Percentiles rank a stretch among this genome's conserved stretches.
These are phyloP conservation scores for Mycena latifolia DNA, from an alignment of 768 basidiomycete genomes.

Conservation along the genomic window DNA sequence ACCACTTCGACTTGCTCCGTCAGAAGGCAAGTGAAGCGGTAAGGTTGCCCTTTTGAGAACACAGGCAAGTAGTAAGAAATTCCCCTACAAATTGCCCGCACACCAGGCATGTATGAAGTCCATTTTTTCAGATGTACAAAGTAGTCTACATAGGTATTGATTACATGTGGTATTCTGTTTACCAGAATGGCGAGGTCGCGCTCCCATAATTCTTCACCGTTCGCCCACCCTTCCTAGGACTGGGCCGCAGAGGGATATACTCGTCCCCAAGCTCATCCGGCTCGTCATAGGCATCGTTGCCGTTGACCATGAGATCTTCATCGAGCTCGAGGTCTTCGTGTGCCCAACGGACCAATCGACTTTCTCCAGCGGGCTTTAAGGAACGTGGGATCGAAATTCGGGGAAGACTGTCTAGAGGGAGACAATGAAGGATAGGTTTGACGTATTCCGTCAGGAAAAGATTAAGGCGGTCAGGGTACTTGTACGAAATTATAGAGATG, in stretches of 20 bases:
- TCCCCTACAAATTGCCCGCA: no score
- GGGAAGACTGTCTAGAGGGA: slow-evolving; percentile 16
- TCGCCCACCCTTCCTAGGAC: slow-evolving; percentile 37
- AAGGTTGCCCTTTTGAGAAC: no score
- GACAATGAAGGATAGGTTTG: slow-evolving; percentile 13
- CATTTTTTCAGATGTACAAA: no score
- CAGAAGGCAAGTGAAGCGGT: no score
- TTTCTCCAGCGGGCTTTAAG: slow-evolving; percentile 45
- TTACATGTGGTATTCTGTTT: not conserved
- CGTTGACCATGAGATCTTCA: slow-evolving; percentile 61
- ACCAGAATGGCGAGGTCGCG: slow-evolving; percentile 34
- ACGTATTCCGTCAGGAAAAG: slow-evolving; percentile 13
- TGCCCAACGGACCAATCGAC: slow-evolving; percentile 59
- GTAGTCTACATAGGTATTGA: slow-evolving; percentile 11
- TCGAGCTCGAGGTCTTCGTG: slow-evolving; percentile 59
- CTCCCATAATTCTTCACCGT: slow-evolving; percentile 32
- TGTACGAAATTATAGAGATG: slow-evolving; percentile 30
- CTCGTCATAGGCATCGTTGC: slow-evolving; percentile 42
- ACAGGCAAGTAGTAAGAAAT: no score
- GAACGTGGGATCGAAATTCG: slow-evolving; percentile 15
- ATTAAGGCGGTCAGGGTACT: slow-evolving; percentile 22
- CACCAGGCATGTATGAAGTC: no score
- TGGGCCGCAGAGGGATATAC: slow-evolving; percentile 59
- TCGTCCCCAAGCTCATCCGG: slow-evolving; percentile 52
- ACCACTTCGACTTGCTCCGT: no score